Evolutionary conservation across 164 flowering plant genomes (phyloP).

Genomic region (Sedum album): DNA sequence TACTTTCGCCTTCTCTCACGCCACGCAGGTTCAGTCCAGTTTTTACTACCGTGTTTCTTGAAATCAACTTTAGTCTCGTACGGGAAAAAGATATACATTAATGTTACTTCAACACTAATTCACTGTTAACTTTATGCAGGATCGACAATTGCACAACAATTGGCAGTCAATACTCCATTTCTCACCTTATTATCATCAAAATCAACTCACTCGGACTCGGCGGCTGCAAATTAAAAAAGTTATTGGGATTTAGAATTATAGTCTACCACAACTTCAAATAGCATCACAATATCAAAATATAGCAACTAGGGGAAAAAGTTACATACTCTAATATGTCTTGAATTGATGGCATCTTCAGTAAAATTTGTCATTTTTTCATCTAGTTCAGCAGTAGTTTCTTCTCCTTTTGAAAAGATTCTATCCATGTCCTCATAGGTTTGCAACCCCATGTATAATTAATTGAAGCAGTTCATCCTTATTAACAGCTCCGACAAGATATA

Average conservation of each 20-base stretch:
- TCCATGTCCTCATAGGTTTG: conserved; percentile 99
- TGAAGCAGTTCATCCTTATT: conserved; percentile 95
- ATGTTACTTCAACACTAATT: conserved; percentile 2
- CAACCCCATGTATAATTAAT: conserved; percentile 99
- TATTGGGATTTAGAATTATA: conserved; percentile 9
- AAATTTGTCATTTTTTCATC: conserved; percentile 99
- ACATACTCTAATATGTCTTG: conserved; percentile 97
- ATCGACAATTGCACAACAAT: not conserved
- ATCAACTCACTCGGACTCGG: conserved; percentile 91
- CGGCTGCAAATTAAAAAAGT: conserved; percentile 43
- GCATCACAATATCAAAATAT: not conserved
- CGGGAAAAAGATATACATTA: conserved; percentile 26
- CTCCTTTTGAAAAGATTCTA: conserved; percentile 97
- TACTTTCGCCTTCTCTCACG: conserved; percentile 51
- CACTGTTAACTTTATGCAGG: not conserved
- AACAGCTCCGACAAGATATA: conserved; percentile 53
- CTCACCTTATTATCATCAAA: conserved; percentile 92
- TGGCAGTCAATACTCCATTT: not conserved
- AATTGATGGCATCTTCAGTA: conserved; percentile 98
- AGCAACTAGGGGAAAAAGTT: not conserved
- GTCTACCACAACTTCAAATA: not conserved
- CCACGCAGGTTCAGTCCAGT: conserved; percentile 94
- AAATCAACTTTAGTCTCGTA: conserved; percentile 89
- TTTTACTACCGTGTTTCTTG: conserved; percentile 90
- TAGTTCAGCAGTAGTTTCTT: conserved; percentile 97